Evolutionary conservation across 1,284 basidiomycete species (phyloP).

Genomic region (Naganishia sp.): DNA sequence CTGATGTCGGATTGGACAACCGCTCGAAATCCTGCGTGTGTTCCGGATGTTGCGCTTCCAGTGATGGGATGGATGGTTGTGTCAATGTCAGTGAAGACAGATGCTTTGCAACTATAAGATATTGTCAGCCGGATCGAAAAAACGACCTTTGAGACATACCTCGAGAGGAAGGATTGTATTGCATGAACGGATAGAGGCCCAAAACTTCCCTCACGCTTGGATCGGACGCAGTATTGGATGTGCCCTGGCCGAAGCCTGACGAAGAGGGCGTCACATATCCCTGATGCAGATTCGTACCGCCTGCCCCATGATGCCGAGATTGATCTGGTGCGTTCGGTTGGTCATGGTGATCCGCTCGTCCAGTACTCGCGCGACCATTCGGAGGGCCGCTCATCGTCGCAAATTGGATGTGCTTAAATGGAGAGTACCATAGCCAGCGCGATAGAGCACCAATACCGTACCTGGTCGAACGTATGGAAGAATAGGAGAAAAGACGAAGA

Average conservation of each 20-base stretch:
- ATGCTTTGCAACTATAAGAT: slow-evolving; percentile 48
- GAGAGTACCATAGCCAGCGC: background rate
- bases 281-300: background rate
- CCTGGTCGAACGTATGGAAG: background rate
- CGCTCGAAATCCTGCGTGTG: slow-evolving; percentile 39
- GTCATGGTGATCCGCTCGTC: background rate
- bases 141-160: slow-evolving; percentile 40
- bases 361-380: too few species aligned
- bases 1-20: slow-evolving; percentile 40
- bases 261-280: slow-evolving; percentile 1
- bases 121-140: background rate
- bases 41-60: slow-evolving; percentile 42
- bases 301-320: background rate
- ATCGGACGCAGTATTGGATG: slow-evolving; percentile 31
- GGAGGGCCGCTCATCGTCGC: background rate
- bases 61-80: slow-evolving; percentile 40
- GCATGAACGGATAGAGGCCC: slow-evolving; percentile 49
- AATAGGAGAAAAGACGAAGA: background rate
- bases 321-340: background rate
- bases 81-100: slow-evolving; percentile 48
- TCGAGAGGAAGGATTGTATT: slow-evolving; percentile 50
- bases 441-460: background rate
- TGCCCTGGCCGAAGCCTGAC: background rate
- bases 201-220: slow-evolving; percentile 45
- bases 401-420: too few species aligned